Conservation (phyloP, 257 asterid species). For the Buddleja alternifolia region DNA sequence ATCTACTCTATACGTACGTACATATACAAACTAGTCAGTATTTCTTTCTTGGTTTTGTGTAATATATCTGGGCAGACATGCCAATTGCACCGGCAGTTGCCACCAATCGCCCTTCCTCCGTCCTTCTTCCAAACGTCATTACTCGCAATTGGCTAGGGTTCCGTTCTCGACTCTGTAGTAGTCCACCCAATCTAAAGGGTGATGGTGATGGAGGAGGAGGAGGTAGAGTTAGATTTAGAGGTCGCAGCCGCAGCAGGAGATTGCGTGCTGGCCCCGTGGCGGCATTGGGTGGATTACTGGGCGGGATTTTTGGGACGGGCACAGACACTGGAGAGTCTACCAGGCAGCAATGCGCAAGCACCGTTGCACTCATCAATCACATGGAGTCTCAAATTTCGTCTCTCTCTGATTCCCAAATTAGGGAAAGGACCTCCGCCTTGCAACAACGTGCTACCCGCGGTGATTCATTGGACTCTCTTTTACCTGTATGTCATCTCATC, state of each 20-base stretch:
- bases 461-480: slow-evolving; percentile 77
- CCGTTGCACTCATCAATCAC: slow-evolving; percentile 61
- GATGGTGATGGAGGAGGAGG: slow-evolving; percentile 16
- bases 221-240: slow-evolving; percentile 26
- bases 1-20: too few relatives aligned
- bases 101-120: slow-evolving; percentile 31
- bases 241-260: too few relatives aligned
- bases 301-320: slow-evolving; percentile 75
- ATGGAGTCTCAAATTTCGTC: slow-evolving; percentile 76
- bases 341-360: slow-evolving; percentile 59
- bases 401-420: slow-evolving; percentile 75
- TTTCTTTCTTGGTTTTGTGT: too few relatives aligned
- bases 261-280: slow-evolving; percentile 37
- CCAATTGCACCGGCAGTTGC: slow-evolving; percentile 38
- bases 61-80: slow-evolving; percentile 30
- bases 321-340: slow-evolving; percentile 86
- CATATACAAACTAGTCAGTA: too few relatives aligned
- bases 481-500: slow-evolving; percentile 65
- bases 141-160: slow-evolving; percentile 22
- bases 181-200: too few relatives aligned
- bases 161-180: not conserved
- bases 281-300: slow-evolving; percentile 83
- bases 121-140: slow-evolving; percentile 33
- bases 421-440: slow-evolving; percentile 71
- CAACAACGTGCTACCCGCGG: slow-evolving; percentile 69